phyloP scores from a whole-genome alignment of 306 rosid genomes.

The Oxytropis ochrocephala region DNA sequence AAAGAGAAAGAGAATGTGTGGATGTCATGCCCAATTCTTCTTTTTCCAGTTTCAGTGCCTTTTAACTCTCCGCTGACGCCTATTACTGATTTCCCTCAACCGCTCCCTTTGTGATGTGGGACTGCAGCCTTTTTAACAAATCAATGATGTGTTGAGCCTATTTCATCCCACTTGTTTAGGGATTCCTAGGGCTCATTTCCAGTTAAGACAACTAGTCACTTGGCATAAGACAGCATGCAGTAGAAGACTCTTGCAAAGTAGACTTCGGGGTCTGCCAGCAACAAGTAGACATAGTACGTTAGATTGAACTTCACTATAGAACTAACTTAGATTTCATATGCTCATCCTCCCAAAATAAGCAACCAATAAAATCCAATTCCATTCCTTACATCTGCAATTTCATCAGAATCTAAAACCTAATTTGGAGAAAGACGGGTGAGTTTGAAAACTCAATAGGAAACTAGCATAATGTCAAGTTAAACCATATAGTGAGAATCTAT shows the following conservation, averaged over 20 bases:
- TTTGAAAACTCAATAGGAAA: not conserved
- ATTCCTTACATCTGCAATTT: not conserved
- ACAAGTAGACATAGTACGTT: not conserved
- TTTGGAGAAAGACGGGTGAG: not conserved
- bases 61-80: not conserved
- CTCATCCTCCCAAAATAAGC: not conserved
- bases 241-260: not conserved
- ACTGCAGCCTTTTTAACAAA: slow-evolving; percentile 19
- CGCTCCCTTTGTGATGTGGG: not conserved
- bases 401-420: not conserved
- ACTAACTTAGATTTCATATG: not conserved
- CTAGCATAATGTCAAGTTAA: not conserved
- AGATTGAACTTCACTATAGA: not conserved
- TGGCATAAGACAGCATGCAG: not conserved
- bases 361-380: not conserved
- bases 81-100: not conserved
- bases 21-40: slow-evolving; percentile 8
- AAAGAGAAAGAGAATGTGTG: not conserved
- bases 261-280: not conserved
- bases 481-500: not conserved
- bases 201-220: not conserved
- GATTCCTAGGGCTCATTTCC: not conserved
- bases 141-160: slow-evolving; percentile 17
- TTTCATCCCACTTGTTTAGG: slow-evolving; percentile 3
- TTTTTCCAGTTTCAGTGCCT: not conserved